phyloP scores from a whole-genome alignment of 495 filamentous ascomycete genomes.

The Acidiella bohemica region DNA sequence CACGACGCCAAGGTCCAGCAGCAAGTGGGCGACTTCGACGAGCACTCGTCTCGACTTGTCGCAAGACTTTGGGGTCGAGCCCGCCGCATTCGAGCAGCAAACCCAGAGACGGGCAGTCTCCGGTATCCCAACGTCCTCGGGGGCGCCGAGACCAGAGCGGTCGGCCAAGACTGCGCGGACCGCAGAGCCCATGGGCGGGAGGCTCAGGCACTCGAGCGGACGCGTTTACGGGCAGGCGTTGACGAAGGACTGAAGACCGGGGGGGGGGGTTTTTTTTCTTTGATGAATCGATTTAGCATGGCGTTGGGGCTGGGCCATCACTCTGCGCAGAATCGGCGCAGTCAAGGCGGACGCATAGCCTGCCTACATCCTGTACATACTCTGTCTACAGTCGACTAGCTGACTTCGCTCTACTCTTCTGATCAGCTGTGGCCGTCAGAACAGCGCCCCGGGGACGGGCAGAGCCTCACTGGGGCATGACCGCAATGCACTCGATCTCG shows the following conservation, averaged over 20 bases:
- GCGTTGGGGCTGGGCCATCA: too few relatives aligned
- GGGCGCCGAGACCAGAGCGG: too few relatives aligned
- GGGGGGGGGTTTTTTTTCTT: too few relatives aligned
- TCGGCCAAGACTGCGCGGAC: background rate
- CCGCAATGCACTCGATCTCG: constrained; percentile 57
- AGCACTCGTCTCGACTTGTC: background rate
- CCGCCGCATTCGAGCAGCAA: constrained; percentile 1
- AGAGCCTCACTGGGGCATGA: constrained; percentile 25
- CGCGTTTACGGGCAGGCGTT: constrained; percentile 2
- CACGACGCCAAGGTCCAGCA: constrained; percentile 1
- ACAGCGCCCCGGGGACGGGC: too few relatives aligned
- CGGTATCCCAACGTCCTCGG: too few relatives aligned
- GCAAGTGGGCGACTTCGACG: constrained; percentile 2
- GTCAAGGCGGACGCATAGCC: too few relatives aligned
- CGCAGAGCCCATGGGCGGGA: background rate
- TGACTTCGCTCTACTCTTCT: too few relatives aligned
- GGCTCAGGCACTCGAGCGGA: constrained; percentile 5
- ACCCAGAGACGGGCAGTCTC: background rate
- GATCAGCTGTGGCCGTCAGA: too few relatives aligned
- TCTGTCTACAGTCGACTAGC: too few relatives aligned
- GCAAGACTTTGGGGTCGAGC: constrained; percentile 5
- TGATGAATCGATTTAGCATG: background rate
- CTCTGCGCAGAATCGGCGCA: too few relatives aligned
- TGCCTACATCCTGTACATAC: too few relatives aligned
- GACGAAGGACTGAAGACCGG: constrained; percentile 1